Percentiles rank a stretch among this genome's conserved stretches.
These are phyloP conservation scores for Casuarina equisetifolia DNA, from an alignment of 306 rosid genomes.

Conservation along the genomic window DNA sequence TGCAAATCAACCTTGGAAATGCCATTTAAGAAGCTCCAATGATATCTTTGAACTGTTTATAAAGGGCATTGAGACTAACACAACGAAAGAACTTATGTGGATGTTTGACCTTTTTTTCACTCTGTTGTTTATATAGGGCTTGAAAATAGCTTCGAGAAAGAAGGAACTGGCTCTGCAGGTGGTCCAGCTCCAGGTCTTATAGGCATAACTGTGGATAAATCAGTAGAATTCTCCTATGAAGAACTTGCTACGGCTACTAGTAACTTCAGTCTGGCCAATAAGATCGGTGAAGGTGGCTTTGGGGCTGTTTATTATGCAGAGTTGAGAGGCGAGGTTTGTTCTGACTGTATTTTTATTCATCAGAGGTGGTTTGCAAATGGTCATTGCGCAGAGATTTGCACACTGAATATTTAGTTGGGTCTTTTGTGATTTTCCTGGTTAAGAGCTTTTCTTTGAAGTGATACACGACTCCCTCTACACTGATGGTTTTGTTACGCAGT, in stretches of 20 bases:
- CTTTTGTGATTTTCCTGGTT: neutral
- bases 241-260: constrained; percentile 77
- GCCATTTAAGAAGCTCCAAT: constrained; percentile 8
- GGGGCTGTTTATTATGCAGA: constrained; percentile 90
- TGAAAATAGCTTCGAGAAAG: constrained; percentile 37
- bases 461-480: too few relatives aligned
- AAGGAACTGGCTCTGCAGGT: constrained; percentile 32
- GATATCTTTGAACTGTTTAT: constrained; percentile 6
- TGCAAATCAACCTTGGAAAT: constrained; percentile 3
- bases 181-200: constrained; percentile 43
- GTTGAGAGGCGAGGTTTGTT: constrained; percentile 82
- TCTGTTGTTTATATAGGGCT: constrained; percentile 36
- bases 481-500: neutral
- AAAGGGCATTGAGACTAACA: neutral
- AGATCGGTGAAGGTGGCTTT: constrained; percentile 90
- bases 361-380: constrained; percentile 1
- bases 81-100: neutral
- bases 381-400: neutral
- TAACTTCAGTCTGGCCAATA: constrained; percentile 68
- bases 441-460: too few relatives aligned
- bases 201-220: constrained; percentile 61
- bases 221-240: constrained; percentile 71
- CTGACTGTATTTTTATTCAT: constrained; percentile 16
- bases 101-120: constrained; percentile 1
- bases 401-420: neutral